Base-by-base conservation (phyloP, 352 stramenopile species). In the Globisporangium lucens region DNA sequence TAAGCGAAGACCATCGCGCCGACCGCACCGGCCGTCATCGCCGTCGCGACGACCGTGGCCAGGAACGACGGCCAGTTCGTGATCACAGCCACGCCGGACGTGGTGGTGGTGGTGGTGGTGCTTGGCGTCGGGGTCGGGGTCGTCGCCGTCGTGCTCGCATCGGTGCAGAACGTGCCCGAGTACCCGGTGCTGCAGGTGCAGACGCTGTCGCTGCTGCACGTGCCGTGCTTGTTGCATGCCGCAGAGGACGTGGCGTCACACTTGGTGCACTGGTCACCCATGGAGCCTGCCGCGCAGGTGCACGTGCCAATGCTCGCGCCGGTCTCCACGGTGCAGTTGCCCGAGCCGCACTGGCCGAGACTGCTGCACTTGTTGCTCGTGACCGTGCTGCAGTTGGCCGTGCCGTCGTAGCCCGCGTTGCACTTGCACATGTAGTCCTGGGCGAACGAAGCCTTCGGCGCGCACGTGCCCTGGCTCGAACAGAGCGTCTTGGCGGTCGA, bases 361-460 rank as follows among this genome's bases (percentile, higher is more conserved):
- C 75, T 92, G 70, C 83, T 90, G 71, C 87, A 94, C 9, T 84
- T 70, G 67, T 91, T 93, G 56, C 81, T 92, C 29, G 70, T 75
- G 13, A 78, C 69, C 0, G 61, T 63, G 47, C 72, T 65, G 77
- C 87, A 94, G 65, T 79, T 81, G 63, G 86, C 73, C 47, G 75
- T 79, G 49, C 69, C 66, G 56, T 84, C 77, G 70, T 87, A 94
- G 38, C 87, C 87, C 51, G 73, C 72, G 70, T 94, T 90, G 73
- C 87, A 94, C 63, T 88, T 82, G 73, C 87, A 94, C 58, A 78
- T 75, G 66, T 92, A 94, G 61, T 89, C 74, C 59, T 87, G 72
- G 15, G 78, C 72, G 46, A 91, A 91, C 41, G 74, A 49, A 24
- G 67, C 72, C 49, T 78, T 78, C 24, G 85, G 86, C 22, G 81